phyloP scores from a whole-genome alignment of 2,329 filamentous ascomycete genomes.

The Cytospora piceicola region DNA sequence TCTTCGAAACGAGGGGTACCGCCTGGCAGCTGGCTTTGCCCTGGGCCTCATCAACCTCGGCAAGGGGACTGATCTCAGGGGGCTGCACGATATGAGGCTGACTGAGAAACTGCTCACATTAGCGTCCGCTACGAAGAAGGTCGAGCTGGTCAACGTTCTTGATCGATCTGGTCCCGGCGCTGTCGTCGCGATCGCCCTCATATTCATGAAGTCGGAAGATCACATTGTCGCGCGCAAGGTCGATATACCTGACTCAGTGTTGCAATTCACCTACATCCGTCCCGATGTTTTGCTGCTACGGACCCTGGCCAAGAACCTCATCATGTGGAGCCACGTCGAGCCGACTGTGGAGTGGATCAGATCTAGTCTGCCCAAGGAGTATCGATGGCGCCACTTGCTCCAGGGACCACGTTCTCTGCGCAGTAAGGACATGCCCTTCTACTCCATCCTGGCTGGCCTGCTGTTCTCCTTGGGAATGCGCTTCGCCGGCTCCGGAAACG shows the following conservation, averaged over 20 bases:
- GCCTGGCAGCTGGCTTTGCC: slow-evolving; percentile 89
- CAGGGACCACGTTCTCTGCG: slow-evolving; percentile 64
- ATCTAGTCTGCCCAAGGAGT: slow-evolving; percentile 71
- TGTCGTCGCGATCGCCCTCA: slow-evolving; percentile 84
- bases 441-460: slow-evolving; percentile 86
- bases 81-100: slow-evolving; percentile 90
- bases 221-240: slow-evolving; percentile 85
- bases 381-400: slow-evolving; percentile 65
- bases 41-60: slow-evolving; percentile 93
- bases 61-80: slow-evolving; percentile 84
- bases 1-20: slow-evolving; percentile 92
- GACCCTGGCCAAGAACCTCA: slow-evolving; percentile 86
- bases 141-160: slow-evolving; percentile 88
- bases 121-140: slow-evolving; percentile 86
- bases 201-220: slow-evolving; percentile 97
- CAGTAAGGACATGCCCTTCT: slow-evolving; percentile 87
- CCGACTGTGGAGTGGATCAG: slow-evolving; percentile 76
- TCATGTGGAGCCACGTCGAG: slow-evolving; percentile 86
- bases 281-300: slow-evolving; percentile 91
- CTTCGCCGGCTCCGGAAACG: slow-evolving; percentile 73
- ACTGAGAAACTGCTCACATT: slow-evolving; percentile 85
- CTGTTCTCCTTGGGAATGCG: slow-evolving; percentile 79
- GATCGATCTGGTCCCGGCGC: slow-evolving; percentile 94
- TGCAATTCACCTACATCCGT: slow-evolving; percentile 94
- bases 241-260: slow-evolving; percentile 84